These are phyloP conservation scores for Penicillium sp. DNA, from an alignment of 2,329 filamentous ascomycete genomes.

Conservation along the genomic window DNA sequence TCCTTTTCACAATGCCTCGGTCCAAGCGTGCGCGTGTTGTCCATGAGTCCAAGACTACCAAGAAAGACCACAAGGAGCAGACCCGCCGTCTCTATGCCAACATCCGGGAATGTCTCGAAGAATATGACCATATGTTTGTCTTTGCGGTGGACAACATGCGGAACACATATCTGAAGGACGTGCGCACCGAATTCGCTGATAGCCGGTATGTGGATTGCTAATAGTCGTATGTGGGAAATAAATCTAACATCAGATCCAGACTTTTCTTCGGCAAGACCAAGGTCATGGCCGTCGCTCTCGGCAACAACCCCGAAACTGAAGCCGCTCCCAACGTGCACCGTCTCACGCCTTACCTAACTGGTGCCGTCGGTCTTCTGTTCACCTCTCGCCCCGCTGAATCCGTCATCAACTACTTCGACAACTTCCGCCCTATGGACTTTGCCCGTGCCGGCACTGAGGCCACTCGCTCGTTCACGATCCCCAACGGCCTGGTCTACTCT, in stretches of 20 bases:
- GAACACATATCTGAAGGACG: conserved; percentile 90
- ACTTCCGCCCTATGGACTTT: conserved; percentile 74
- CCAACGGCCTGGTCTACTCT: conserved; percentile 74
- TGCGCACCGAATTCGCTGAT: conserved; percentile 77
- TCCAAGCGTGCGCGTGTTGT: conserved; percentile 88
- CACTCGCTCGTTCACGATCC: conserved; percentile 70
- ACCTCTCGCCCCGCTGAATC: conserved; percentile 67
- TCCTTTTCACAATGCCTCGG: conserved; percentile 70
- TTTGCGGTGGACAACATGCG: conserved; percentile 96
- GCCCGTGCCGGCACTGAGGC: conserved; percentile 79
- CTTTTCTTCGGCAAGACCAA: conserved; percentile 99
- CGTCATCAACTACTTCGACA: conserved; percentile 67
- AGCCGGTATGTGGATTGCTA: conserved; percentile 59
- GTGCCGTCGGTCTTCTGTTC: conserved; percentile 85
- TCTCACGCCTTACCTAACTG: conserved; percentile 65
- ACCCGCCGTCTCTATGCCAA: conserved; percentile 83
- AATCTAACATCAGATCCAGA: conserved; percentile 34
- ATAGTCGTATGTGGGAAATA: neutral
- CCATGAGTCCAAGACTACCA: conserved; percentile 83
- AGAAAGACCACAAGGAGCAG: conserved; percentile 85
- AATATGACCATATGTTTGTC: conserved; percentile 88
- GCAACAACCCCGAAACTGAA: conserved; percentile 69
- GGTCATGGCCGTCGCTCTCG: conserved; percentile 94
- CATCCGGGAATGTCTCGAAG: conserved; percentile 76
- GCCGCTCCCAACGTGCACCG: conserved; percentile 70